Evolutionary conservation across 768 basidiomycete genomes (phyloP).

Genomic region (Asterophora lycoperdoides): DNA sequence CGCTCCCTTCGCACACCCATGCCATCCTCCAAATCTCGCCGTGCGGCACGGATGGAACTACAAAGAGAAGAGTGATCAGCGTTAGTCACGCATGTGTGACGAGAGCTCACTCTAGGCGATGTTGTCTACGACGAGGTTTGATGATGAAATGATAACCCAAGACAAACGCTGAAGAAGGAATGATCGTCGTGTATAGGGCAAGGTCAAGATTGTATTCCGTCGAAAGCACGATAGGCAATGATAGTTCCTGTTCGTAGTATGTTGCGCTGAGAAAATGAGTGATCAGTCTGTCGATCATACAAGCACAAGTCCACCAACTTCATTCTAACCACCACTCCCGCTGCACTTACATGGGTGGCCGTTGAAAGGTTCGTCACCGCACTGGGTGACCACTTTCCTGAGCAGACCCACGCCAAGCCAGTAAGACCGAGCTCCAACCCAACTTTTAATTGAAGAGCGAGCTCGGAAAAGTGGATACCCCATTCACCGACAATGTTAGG

Average conservation of each 20-base stretch:
- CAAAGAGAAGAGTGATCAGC: background rate
- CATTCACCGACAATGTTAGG: constrained; percentile 50
- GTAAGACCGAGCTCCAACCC: constrained; percentile 44
- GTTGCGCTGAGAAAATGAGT: constrained; percentile 36
- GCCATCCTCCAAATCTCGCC: constrained; percentile 61
- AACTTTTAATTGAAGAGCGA: constrained; percentile 49
- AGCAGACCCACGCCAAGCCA: constrained; percentile 40
- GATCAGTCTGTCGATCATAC: background rate
- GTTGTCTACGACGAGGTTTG: constrained; percentile 49
- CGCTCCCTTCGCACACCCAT: constrained; percentile 59
- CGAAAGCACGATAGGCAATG: constrained; percentile 55
- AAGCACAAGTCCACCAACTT: constrained; percentile 42
- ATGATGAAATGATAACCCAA: constrained; percentile 56
- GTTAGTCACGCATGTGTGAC: background rate
- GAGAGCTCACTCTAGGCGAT: constrained; percentile 47
- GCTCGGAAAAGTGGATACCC: constrained; percentile 49
- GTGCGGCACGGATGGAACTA: constrained; percentile 66
- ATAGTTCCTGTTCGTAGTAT: constrained; percentile 54
- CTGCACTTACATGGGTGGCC: constrained; percentile 37
- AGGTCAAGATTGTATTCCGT: constrained; percentile 42
- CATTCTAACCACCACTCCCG: constrained; percentile 49
- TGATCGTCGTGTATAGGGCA: constrained; percentile 45
- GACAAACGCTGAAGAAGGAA: constrained; percentile 51
- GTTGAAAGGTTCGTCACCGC: constrained; percentile 41
- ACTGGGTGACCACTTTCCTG: constrained; percentile 44